These are phyloP conservation scores for Leucocoprinus leucothites DNA, from an alignment of 768 basidiomycete species.

Conservation along the genomic window DNA sequence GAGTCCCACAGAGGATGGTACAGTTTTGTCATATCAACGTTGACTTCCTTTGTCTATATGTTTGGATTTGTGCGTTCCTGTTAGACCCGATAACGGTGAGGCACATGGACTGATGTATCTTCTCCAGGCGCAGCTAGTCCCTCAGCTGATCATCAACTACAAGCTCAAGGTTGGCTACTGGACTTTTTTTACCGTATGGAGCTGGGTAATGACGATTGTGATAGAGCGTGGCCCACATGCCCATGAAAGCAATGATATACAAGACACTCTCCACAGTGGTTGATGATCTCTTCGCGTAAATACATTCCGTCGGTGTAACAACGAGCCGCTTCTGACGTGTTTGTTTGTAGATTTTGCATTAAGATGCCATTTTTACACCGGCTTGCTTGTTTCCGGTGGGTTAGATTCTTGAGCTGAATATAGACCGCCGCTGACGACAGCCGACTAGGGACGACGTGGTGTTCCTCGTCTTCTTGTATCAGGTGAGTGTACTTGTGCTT, in stretches of 20 bases:
- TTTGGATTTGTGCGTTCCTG: conserved; percentile 88
- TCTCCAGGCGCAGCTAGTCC: conserved; percentile 75
- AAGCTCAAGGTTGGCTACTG: conserved; percentile 75
- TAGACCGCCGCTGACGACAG: conserved; percentile 19
- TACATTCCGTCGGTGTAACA: conserved; percentile 14
- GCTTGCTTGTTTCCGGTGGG: conserved; percentile 75
- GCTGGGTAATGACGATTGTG: conserved; percentile 1
- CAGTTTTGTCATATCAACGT: conserved; percentile 89
- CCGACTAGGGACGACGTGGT: conserved; percentile 72
- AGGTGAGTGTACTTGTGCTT: conserved; percentile 46
- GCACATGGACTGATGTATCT: conserved; percentile 11
- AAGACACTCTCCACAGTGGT: conserved; percentile 88
- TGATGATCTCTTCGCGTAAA: conserved; percentile 90
- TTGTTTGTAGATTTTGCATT: conserved; percentile 72
- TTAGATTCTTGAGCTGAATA: conserved; percentile 19
- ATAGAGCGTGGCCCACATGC: conserved; percentile 96
- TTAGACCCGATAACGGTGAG: neutral
- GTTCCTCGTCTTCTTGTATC: conserved; percentile 90
- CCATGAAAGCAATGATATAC: conserved; percentile 98
- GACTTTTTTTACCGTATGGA: conserved; percentile 14
- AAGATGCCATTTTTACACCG: conserved; percentile 96
- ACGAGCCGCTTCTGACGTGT: conserved; percentile 8
- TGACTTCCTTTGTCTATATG: conserved; percentile 93
- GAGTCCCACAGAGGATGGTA: conserved; percentile 94
- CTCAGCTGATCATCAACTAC: conserved; percentile 94